Evolutionary conservation across 78 protist genomes (phyloP), one percentile per base, ranked within the genome.

Genomic region (Cavenderia fasciculata): DNA sequence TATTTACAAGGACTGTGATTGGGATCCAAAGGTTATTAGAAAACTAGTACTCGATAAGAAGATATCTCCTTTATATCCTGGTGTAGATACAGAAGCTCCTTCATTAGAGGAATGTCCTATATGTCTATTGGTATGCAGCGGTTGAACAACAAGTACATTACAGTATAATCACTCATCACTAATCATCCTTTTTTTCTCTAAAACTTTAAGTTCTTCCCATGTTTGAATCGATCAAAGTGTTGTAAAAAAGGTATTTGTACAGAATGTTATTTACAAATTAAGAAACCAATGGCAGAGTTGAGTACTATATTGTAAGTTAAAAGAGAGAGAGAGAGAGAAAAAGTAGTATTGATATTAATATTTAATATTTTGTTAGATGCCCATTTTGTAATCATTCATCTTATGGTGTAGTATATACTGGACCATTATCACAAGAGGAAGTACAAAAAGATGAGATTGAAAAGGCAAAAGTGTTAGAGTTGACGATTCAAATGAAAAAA

Each of bases 161-260:
- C 54, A 49, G 27, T 49, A 49, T 49, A 49, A 12, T 49, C 12
- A 49, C 54, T 49, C 14, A 49, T 49, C 27, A 18, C 54, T 14
- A 49, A 49, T 49, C 54, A 31, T 31, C n/a, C n/a, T n/a, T n/a
- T n/a, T n/a, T n/a, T n/a, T n/a, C n/a, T n/a, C n/a, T 52, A 12
- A 52, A n/a, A 52, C 10, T 52, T 4, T 34, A 0, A 70, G 54
- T 82, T 25, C 44, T 82, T 68, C 56, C 36, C 70, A 54, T 59
- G 90, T 69, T 56, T 82, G 33, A 82, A 82, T 82, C n/a, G 90
- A 56, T 68, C 78, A 7, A 82, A 68, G 44, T 82, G 90, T 82
- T 82, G 90, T 57, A 82, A 82, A 68, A 82, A 82, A 44, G 90
- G 90, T 14, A 82, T 82, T 16, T 82, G 90, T 68, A 82, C 90